Conservation (phyloP, 257 asterid genomes). For the Knoxia roxburghii region DNA sequence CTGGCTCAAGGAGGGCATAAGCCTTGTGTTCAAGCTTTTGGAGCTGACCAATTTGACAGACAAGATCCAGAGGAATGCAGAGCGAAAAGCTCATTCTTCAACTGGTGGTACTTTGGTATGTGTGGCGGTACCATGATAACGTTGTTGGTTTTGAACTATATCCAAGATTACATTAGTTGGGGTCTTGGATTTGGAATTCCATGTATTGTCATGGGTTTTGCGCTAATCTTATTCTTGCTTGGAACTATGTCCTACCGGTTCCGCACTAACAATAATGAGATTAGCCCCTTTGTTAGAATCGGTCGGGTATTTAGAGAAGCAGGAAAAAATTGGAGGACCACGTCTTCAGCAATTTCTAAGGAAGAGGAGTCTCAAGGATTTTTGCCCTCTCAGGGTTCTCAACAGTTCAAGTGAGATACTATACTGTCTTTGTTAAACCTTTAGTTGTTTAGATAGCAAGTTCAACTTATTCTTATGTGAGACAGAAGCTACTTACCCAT, state of each 20-base stretch:
- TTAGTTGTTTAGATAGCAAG: too few relatives aligned
- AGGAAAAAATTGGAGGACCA: constrained; percentile 9
- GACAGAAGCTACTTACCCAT: too few relatives aligned
- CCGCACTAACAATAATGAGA: background rate
- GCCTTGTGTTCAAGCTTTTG: constrained; percentile 23
- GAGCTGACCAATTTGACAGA: constrained; percentile 23
- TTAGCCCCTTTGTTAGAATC: constrained; percentile 10
- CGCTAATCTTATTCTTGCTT: constrained; percentile 10
- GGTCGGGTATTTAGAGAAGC: constrained; percentile 16
- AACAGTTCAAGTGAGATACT: constrained; percentile 18
- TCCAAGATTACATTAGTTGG: constrained; percentile 15
- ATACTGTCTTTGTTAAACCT: background rate
- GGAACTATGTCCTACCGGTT: constrained; percentile 17
- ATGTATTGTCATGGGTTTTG: constrained; percentile 17
- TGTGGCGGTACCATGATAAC: constrained; percentile 1
- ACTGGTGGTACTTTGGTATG: constrained; percentile 20
- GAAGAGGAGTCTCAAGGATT: background rate
- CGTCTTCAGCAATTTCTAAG: background rate
- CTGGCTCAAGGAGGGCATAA: constrained; percentile 20
- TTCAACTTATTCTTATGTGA: too few relatives aligned
- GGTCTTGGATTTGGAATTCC: constrained; percentile 8
- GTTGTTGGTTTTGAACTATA: constrained; percentile 4
- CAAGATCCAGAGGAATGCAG: constrained; percentile 16
- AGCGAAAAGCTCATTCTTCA: constrained; percentile 24
- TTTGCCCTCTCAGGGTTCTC: constrained; percentile 14